Evolutionary conservation across 176 grass and related monocot species (phyloP), one percentile per base, ranked within the genome.

Genomic region (Zea luxurians): DNA sequence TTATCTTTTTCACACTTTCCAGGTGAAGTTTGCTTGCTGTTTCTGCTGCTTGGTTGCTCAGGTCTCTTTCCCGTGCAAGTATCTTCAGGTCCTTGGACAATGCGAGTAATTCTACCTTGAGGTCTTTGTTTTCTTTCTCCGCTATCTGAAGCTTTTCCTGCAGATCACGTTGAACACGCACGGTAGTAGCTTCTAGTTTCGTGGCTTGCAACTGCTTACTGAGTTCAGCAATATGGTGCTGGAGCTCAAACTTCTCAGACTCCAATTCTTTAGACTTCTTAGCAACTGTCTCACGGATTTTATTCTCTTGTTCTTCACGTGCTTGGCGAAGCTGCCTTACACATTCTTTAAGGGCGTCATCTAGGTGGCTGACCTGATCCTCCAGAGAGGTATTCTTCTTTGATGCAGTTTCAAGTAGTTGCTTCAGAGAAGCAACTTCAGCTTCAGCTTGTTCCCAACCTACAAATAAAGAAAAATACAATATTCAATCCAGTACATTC

Each of bases 381-480:
- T 93, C 90, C 48, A 99, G 79, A 64, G 88, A 83, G 66, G 66
- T 61, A 66, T 93, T 96, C 78, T 89, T 89, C 68, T 87, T 79
- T 54, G 89, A 78, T 69, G 90, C 73, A 64, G 84, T 58, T 86
- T 99, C 96, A 47, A 99, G 86, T 61, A 91, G 83, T 45, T 75
- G 71, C 78, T 96, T 99, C 52, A 99, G 81, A 58, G 84, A 66
- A 83, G 66, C 79, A 73, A 89, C 90, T 86, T 99, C 96, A 60
- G 44, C 61, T 85, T 96, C 96, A 36, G 96, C 96, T 78, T 95
- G 88, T 82, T 99, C 96, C 96, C 96, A 99, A 35, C 96, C 96
- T 99, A 73, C 46, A 91, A 73, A 70, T 45, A 64, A 66, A 83
- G 37, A 37, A 59, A 64, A 83, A 68, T 4, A 58, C 4, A 70